Conservation (phyloP, 2,329 filamentous ascomycete species). For the Ophiocordyceps camponoti-rufipedis region DNA sequence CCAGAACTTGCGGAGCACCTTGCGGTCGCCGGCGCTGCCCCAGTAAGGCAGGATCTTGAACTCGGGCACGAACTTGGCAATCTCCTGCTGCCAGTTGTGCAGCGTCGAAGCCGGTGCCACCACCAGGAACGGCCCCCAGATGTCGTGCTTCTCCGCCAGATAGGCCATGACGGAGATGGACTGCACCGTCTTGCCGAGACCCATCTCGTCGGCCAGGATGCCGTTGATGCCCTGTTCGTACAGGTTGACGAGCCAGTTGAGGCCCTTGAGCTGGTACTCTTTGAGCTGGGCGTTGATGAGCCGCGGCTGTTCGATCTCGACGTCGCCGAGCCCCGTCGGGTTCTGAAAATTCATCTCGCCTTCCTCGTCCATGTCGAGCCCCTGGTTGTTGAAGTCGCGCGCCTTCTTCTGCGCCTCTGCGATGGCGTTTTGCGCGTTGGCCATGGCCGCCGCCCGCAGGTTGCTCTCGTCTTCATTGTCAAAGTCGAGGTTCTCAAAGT, state of each 20-base stretch:
- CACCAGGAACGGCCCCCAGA: constrained; percentile 94
- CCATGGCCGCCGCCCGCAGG: constrained; percentile 69
- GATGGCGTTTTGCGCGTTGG: constrained; percentile 90
- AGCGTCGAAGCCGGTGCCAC: constrained; percentile 91
- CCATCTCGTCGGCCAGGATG: constrained; percentile 97
- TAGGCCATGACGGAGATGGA: constrained; percentile 99
- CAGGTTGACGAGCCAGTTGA: constrained; percentile 97
- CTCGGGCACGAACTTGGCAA: constrained; percentile 80
- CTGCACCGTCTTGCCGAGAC: constrained; percentile 96
- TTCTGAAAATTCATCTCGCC: constrained; percentile 99
- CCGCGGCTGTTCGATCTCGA: constrained; percentile 86
- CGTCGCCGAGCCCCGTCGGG: constrained; percentile 81
- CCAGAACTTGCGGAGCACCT: constrained; percentile 96
- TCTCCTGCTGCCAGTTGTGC: constrained; percentile 99
- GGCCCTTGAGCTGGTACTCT: constrained; percentile 96
- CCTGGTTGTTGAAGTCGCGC: constrained; percentile 72
- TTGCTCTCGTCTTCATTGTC: constrained; percentile 82
- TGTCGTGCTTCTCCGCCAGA: constrained; percentile 89
- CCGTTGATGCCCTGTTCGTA: constrained; percentile 99
- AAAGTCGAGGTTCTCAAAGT: constrained; percentile 89
- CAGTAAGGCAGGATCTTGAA: constrained; percentile 96
- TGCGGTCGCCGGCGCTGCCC: constrained; percentile 86
- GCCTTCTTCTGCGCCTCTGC: constrained; percentile 88
- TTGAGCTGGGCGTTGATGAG: constrained; percentile 88
- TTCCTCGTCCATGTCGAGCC: constrained; percentile 60